These are phyloP conservation scores for Sambucus nigra DNA, from an alignment of 129 eudicot genomes.

Conservation along the genomic window DNA sequence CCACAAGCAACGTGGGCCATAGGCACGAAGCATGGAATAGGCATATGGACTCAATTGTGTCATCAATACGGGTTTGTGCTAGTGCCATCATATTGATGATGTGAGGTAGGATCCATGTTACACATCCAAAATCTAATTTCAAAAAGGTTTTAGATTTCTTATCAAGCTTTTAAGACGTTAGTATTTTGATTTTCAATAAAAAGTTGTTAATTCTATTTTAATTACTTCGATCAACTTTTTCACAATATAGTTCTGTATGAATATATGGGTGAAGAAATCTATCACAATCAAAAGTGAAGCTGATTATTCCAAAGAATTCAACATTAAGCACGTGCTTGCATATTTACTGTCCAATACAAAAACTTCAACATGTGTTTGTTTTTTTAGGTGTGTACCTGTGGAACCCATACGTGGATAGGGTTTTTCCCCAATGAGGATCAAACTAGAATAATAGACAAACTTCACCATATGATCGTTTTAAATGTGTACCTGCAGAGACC, in stretches of 20 bases:
- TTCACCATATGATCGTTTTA: neutral
- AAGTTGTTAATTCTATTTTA: neutral
- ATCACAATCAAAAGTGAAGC: neutral
- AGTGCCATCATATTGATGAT: too few species aligned
- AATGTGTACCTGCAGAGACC: conserved; percentile 68
- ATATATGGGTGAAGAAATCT: neutral
- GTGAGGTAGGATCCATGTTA: too few species aligned
- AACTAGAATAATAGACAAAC: neutral
- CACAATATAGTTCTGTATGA: too few species aligned
- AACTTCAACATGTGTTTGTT: neutral
- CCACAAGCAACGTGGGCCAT: too few species aligned
- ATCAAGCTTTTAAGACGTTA: neutral
- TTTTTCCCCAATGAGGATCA: neutral
- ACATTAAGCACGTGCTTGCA: neutral
- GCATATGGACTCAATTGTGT: too few species aligned
- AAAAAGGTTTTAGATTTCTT: neutral
- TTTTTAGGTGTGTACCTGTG: conserved; percentile 26
- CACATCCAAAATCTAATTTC: neutral
- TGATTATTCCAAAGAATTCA: neutral
- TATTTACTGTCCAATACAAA: neutral
- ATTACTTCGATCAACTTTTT: neutral
- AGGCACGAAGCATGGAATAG: too few species aligned
- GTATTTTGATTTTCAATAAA: neutral
- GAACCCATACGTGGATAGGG: conserved; percentile 46
- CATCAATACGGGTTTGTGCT: too few species aligned